Conservation (phyloP, 75 land plant species). For the Pinus albicaulis region DNA sequence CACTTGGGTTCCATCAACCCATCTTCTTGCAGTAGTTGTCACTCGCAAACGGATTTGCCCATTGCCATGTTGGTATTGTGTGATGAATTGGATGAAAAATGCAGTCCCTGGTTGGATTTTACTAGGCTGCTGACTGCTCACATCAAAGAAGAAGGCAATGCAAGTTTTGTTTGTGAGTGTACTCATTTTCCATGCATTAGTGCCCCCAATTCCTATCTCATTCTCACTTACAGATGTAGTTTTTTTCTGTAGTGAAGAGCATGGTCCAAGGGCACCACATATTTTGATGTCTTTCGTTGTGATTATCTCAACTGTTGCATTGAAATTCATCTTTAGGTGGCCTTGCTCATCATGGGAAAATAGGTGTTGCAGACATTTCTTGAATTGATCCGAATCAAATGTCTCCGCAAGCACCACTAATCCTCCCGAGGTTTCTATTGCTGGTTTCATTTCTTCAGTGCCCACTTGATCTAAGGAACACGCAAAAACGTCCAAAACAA, state of each 20-base stretch:
- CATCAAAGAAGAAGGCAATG: slow-evolving; percentile 85
- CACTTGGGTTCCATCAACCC: slow-evolving; percentile 56
- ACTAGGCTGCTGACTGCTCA: slow-evolving; percentile 43
- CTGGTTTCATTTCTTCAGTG: slow-evolving; percentile 66
- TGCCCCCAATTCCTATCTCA: slow-evolving; percentile 86
- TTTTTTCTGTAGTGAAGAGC: slow-evolving; percentile 64
- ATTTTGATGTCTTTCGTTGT: slow-evolving; percentile 83
- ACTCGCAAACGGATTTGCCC: slow-evolving; percentile 69
- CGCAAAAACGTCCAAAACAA: slow-evolving; percentile 91
- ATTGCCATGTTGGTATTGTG: slow-evolving; percentile 72
- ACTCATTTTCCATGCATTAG: slow-evolving; percentile 81
- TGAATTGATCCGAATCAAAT: slow-evolving; percentile 92
- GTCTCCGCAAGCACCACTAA: slow-evolving; percentile 83
- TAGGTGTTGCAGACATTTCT: slow-evolving; percentile 68
- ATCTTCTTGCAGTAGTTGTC: slow-evolving; percentile 89
- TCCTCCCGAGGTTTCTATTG: slow-evolving; percentile 88
- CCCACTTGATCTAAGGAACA: slow-evolving; percentile 98
- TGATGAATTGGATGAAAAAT: slow-evolving; percentile 90
- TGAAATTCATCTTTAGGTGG: slow-evolving; percentile 81
- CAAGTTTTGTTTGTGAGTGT: slow-evolving; percentile 75
- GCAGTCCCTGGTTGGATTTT: slow-evolving; percentile 55
- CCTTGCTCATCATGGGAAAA: slow-evolving; percentile 68
- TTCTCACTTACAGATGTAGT: slow-evolving; percentile 71
- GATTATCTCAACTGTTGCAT: slow-evolving; percentile 85
- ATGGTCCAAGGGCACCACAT: slow-evolving; percentile 95